Conservation (phyloP, 2,329 filamentous ascomycete species). For the Penicillium sp. region DNA sequence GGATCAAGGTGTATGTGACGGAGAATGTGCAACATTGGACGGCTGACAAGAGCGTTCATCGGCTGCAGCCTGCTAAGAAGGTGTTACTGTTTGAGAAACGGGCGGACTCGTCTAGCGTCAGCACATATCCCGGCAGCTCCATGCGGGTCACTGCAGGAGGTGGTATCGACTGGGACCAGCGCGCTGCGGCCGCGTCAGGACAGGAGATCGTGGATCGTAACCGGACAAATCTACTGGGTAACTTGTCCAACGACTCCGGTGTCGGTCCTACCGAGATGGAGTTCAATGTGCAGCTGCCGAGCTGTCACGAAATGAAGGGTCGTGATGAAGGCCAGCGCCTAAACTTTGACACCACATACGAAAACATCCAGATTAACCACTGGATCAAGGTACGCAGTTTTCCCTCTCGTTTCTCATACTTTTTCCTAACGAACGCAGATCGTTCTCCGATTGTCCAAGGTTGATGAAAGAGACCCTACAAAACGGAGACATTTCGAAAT, state of each 20-base stretch:
- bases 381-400: constrained; percentile 79
- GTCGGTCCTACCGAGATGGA: constrained; percentile 92
- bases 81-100: constrained; percentile 85
- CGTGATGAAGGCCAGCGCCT: constrained; percentile 68
- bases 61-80: constrained; percentile 81
- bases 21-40: constrained; percentile 93
- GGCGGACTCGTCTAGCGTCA: constrained; percentile 74
- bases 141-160: constrained; percentile 78
- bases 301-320: constrained; percentile 78
- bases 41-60: constrained; percentile 78
- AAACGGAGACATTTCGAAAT: constrained; percentile 92
- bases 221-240: constrained; percentile 74
- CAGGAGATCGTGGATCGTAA: constrained; percentile 57
- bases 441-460: constrained; percentile 85
- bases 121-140: constrained; percentile 73
- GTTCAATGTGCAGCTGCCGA: constrained; percentile 88
- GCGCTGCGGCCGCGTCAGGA: constrained; percentile 58
- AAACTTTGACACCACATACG: constrained; percentile 90
- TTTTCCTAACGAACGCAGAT: constrained; percentile 57
- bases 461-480: constrained; percentile 73
- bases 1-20: constrained; percentile 87
- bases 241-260: constrained; percentile 73
- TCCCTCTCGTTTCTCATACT: not conserved
- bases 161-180: constrained; percentile 68
- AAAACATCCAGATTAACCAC: constrained; percentile 90